Evolutionary conservation across 352 stramenopile genomes (phyloP).

Genomic region (Thalassiosira mediterranea): DNA sequence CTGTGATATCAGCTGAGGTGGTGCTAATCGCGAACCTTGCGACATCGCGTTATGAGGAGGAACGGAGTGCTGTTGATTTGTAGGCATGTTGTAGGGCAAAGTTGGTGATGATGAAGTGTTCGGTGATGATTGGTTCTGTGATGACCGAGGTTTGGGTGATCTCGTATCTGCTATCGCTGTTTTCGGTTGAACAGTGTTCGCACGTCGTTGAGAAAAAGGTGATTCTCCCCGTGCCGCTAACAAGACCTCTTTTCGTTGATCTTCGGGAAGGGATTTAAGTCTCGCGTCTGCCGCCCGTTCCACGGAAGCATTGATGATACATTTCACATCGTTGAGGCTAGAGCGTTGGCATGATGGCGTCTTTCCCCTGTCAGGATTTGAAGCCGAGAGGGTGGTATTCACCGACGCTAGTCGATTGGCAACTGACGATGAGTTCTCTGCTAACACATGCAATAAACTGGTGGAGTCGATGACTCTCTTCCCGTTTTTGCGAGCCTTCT

Average conservation of each 20-base stretch:
- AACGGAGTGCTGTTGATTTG: too few species aligned
- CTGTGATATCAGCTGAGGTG: too few species aligned
- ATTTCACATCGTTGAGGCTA: conserved; percentile 20
- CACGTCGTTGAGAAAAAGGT: not conserved
- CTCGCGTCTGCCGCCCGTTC: conserved; percentile 14
- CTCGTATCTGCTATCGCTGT: not conserved
- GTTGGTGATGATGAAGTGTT: not conserved
- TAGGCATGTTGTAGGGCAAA: not conserved
- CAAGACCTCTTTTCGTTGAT: too few species aligned
- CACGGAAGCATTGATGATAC: conserved; percentile 34
- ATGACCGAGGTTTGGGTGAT: not conserved
- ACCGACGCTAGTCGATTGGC: conserved; percentile 25
- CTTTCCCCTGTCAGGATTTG: not conserved
- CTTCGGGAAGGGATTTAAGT: conserved; percentile 5
- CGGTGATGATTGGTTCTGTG: not conserved
- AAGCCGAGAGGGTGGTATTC: conserved; percentile 1
- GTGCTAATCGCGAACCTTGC: not conserved
- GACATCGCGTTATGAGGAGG: not conserved
- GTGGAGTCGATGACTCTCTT: conserved; percentile 24
- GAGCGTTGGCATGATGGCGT: not conserved
- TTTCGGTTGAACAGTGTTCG: not conserved
- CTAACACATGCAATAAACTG: conserved; percentile 26
- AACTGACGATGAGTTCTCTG: conserved; percentile 11
- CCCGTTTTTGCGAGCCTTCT: not conserved
- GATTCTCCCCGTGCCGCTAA: too few species aligned